Percentiles rank a stretch among this genome's conserved stretches.
phyloP scores from a whole-genome alignment of 768 basidiomycete species.

The Rhodotorula taiwanensis region DNA sequence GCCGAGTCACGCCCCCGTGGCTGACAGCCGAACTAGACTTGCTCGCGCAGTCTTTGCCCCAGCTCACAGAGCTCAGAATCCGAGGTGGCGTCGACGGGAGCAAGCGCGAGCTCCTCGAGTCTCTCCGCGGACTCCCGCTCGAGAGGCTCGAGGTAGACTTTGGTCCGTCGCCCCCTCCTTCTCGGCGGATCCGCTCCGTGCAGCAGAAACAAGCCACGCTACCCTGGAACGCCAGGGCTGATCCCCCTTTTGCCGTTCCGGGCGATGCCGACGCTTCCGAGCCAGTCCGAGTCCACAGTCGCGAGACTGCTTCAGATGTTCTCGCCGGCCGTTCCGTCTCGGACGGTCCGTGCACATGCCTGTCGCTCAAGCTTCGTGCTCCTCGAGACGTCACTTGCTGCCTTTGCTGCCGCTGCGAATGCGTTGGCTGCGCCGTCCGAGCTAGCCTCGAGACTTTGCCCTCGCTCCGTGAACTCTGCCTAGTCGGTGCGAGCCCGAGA shows the following conservation, averaged over 20 bases:
- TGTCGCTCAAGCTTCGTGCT: too few relatives aligned
- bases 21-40: not conserved
- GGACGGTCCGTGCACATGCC: not conserved
- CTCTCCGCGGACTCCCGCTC: not conserved
- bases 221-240: conserved; percentile 1
- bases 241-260: not conserved
- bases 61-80: not conserved
- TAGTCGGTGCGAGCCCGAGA: not conserved
- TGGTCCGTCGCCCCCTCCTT: not conserved
- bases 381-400: too few relatives aligned
- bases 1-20: not conserved
- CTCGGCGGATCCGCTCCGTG: not conserved
- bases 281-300: too few relatives aligned
- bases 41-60: not conserved
- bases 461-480: not conserved
- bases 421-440: too few relatives aligned
- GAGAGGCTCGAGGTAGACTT: not conserved
- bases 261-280: not conserved
- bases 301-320: too few relatives aligned
- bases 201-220: not conserved
- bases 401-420: not conserved
- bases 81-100: not conserved
- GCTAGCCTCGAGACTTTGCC: not conserved
- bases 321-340: not conserved
- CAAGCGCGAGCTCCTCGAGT: too few relatives aligned